Conservation (phyloP, 140 eudicot species). For the Senecio squalidus region DNA sequence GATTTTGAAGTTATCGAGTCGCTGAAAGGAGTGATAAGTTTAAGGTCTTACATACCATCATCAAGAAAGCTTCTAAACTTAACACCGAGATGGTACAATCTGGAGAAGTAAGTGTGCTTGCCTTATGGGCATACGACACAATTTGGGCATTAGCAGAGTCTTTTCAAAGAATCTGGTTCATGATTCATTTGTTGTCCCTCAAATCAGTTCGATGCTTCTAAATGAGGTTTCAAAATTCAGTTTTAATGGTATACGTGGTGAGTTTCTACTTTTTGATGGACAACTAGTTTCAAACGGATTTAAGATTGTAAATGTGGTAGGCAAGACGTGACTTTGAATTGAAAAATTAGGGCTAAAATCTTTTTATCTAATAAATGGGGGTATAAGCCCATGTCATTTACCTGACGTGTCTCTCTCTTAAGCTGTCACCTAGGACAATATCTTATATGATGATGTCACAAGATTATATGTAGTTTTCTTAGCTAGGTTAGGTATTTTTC, state of each 20-base stretch:
- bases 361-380: too few species aligned
- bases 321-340: too few species aligned
- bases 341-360: too few species aligned
- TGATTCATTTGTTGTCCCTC: background rate
- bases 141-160: background rate
- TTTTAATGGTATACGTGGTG: constrained; percentile 30
- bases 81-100: background rate
- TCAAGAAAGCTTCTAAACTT: background rate
- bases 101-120: background rate
- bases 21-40: background rate
- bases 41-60: background rate
- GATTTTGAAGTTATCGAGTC: background rate
- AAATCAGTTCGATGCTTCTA: background rate
- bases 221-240: background rate
- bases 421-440: too few species aligned
- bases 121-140: background rate
- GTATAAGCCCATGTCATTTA: too few species aligned
- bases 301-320: constrained; percentile 27
- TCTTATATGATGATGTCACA: too few species aligned
- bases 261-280: constrained; percentile 21
- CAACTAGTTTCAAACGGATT: constrained; percentile 8
- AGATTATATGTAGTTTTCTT: too few species aligned
- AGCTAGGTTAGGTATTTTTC: too few species aligned
- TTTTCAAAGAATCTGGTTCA: background rate
- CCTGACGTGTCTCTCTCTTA: too few species aligned